Conservation (phyloP, 2,329 filamentous ascomycete species). For the Paracamarosporium sp. region DNA sequence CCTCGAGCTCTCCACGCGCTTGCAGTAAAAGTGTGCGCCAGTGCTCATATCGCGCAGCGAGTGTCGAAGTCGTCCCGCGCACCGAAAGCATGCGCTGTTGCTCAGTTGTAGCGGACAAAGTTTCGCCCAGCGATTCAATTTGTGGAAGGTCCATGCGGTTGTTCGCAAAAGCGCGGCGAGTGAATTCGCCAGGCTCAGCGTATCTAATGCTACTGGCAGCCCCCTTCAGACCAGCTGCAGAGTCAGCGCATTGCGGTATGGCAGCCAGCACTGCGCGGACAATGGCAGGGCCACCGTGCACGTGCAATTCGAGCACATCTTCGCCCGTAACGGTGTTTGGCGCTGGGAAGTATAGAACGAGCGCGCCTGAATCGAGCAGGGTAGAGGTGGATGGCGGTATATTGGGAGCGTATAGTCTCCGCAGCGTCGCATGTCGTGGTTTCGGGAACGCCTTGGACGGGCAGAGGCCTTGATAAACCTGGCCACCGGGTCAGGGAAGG, state of each 20-base stretch:
- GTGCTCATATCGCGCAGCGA: slow-evolving; percentile 78
- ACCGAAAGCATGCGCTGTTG: slow-evolving; percentile 90
- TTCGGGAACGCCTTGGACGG: slow-evolving; percentile 61
- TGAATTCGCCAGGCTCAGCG: slow-evolving; percentile 95
- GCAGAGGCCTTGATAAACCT: slow-evolving; percentile 72
- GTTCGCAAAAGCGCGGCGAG: slow-evolving; percentile 88
- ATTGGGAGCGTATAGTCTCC: slow-evolving; percentile 72
- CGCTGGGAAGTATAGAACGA: slow-evolving; percentile 82
- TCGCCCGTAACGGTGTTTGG: slow-evolving; percentile 90
- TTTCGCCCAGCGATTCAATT: slow-evolving; percentile 70
- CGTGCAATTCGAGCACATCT: slow-evolving; percentile 88
- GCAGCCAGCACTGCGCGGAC: slow-evolving; percentile 84
- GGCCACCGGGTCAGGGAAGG: slow-evolving; percentile 14
- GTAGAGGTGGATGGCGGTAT: slow-evolving; percentile 47
- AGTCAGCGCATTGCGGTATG: slow-evolving; percentile 63
- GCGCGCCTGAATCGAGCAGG: slow-evolving; percentile 76
- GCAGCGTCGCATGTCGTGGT: slow-evolving; percentile 71
- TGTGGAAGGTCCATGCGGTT: slow-evolving; percentile 85
- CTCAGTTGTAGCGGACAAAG: slow-evolving; percentile 75
- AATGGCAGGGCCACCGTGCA: slow-evolving; percentile 91
- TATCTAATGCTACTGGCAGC: slow-evolving; percentile 68
- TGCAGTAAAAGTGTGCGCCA: slow-evolving; percentile 82
- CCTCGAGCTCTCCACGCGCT: slow-evolving; percentile 90
- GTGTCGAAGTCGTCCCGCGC: slow-evolving; percentile 71
- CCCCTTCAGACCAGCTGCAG: slow-evolving; percentile 5